A percentile compares a stretch with the other conserved stretches of the same genome.
These are phyloP conservation scores for Wickerhamomyces queroliae DNA, from an alignment of 805 yeast genomes.

Conservation along the genomic window DNA sequence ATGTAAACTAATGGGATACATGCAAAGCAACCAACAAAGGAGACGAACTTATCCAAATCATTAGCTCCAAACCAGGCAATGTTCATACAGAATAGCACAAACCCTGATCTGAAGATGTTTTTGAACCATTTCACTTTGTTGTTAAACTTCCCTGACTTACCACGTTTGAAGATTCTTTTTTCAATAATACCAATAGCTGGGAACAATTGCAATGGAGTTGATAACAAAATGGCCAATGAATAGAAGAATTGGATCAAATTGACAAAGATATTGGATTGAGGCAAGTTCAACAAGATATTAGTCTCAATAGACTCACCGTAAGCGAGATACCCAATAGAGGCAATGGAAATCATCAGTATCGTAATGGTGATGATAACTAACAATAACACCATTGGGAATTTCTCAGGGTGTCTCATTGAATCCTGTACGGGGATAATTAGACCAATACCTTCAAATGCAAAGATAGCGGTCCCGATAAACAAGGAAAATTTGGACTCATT, in stretches of 20 bases:
- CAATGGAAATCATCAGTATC: constrained; percentile 53
- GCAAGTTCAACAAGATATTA: constrained; percentile 66
- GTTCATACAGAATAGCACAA: constrained; percentile 48
- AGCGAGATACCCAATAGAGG: constrained; percentile 63
- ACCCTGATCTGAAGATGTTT: constrained; percentile 47
- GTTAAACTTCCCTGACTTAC: constrained; percentile 51
- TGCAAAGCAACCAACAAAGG: constrained; percentile 79
- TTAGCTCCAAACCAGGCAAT: constrained; percentile 65
- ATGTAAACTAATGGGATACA: constrained; percentile 82
- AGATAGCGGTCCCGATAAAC: constrained; percentile 78
- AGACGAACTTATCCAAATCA: constrained; percentile 67
- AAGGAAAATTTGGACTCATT: constrained; percentile 58
- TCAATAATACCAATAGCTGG: constrained; percentile 77
- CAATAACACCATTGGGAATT: constrained; percentile 60
- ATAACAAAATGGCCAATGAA: constrained; percentile 66
- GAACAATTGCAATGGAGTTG: constrained; percentile 76
- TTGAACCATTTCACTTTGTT: constrained; percentile 57
- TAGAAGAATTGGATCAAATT: constrained; percentile 65
- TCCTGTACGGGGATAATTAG: constrained; percentile 77
- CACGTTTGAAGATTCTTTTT: constrained; percentile 46
- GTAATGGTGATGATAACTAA: constrained; percentile 62
- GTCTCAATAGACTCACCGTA: constrained; percentile 62
- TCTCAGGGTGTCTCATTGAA: constrained; percentile 70
- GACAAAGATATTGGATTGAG: constrained; percentile 58
- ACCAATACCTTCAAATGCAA: constrained; percentile 87